Conservation (phyloP, 129 eudicot genomes). For the Saposhnikovia divaricata region DNA sequence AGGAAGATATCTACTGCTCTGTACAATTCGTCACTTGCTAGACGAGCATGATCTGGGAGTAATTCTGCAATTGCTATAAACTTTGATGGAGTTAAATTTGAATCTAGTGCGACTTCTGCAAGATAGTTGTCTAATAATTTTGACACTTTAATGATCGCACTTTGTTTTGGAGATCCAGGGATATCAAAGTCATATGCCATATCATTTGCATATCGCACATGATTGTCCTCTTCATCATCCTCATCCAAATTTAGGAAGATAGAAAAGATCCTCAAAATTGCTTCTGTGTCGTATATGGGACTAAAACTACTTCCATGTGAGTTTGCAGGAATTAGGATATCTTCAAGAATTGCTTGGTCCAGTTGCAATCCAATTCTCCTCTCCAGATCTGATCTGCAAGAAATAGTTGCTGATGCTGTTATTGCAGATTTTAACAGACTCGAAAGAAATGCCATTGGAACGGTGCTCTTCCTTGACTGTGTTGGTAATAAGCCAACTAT, state of each 20-base stretch:
- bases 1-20: constrained; percentile 91
- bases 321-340: constrained; percentile 68
- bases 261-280: constrained; percentile 76
- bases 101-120: constrained; percentile 78
- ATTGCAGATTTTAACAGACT: constrained; percentile 73
- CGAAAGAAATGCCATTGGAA: constrained; percentile 95
- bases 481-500: constrained; percentile 68
- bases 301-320: constrained; percentile 50
- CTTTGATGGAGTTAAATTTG: constrained; percentile 61
- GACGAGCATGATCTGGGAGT: constrained; percentile 90
- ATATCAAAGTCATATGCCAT: constrained; percentile 66
- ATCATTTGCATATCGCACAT: constrained; percentile 54
- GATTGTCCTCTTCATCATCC: constrained; percentile 45
- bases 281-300: constrained; percentile 68
- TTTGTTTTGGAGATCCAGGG: constrained; percentile 89
- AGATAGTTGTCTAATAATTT: constrained; percentile 81
- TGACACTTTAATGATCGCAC: constrained; percentile 79
- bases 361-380: constrained; percentile 85
- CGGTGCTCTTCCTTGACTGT: constrained; percentile 74
- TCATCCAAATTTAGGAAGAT: constrained; percentile 70
- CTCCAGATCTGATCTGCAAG: constrained; percentile 89
- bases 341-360: constrained; percentile 95
- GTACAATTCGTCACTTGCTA: constrained; percentile 75
- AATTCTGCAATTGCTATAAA: constrained; percentile 73
- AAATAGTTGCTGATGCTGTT: constrained; percentile 55